Base-by-base conservation (phyloP, 345 rosid genomes). In the Nephelium lappaceum region DNA sequence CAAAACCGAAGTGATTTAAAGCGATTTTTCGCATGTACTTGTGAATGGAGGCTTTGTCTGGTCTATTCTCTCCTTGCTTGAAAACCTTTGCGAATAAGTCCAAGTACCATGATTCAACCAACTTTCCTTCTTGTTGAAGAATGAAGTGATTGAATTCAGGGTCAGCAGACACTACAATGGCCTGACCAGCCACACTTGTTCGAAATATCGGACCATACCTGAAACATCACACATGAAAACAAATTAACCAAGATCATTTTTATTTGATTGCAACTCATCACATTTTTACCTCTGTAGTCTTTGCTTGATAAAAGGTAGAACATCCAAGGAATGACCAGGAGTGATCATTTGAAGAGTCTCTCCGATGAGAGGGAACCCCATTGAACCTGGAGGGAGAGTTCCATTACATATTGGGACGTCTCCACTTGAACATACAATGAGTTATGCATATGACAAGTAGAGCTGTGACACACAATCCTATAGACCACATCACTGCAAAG, bases 171-270 rank as follows among this genome's bases (percentile, higher is more conserved):
- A 85, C 43, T 38, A 85, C 79, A 23, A 82, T 45, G 1, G 70
- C 16, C 8, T 66, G 77, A 11, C 85, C 87, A 9, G 75, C 86
- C 71, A 85, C 9, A 73, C 62, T 85, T 1, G 84, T 85, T 65
- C 70, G 72, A 69, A 85, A 85, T 24, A 85, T 71, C 2, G 67
- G 64, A 16, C 86, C 85, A 9, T 80, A 82, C 42, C 87, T 81
- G 62, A 36, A 76, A 55, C 47, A 15, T 76, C 19, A 38, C 14
- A 45, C 11, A 45, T 11, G 8, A 2, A 45, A 45, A 7, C 12
- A 7, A 45, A 8, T 11, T 45, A 45, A 45, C 8, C 51, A 11
- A 45, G 12, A 45, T 31, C 3, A 4, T 1, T 31, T 31, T 31
- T 31, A 31, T 31, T 31, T 31, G 36, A 31, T 31, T 31, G 36